A percentile compares a stretch with the other conserved stretches of the same genome.
These are phyloP conservation scores for Salix viminalis DNA, from an alignment of 345 rosid genomes.

Conservation along the genomic window DNA sequence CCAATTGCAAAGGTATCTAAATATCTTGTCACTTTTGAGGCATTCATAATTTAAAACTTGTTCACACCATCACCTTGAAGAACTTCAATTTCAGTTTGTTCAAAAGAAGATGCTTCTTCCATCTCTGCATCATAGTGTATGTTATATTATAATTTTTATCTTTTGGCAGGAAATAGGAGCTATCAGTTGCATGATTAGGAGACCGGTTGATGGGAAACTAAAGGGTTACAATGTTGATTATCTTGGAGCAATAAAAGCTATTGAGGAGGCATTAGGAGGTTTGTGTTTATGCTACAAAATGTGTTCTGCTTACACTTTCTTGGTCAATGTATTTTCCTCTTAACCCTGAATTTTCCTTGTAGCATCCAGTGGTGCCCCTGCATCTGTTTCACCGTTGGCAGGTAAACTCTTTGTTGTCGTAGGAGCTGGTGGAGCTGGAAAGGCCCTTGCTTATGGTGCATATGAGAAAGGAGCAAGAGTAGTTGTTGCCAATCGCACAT, in stretches of 20 bases:
- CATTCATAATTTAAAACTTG: neutral
- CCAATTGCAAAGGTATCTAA: conserved; percentile 44
- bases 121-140: neutral
- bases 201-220: conserved; percentile 46
- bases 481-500: conserved; percentile 53
- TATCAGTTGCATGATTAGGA: conserved; percentile 54
- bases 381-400: conserved; percentile 45
- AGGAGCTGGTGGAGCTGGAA: conserved; percentile 73
- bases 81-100: neutral
- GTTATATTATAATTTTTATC: neutral
- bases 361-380: conserved; percentile 35
- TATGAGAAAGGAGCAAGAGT: conserved; percentile 60
- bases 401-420: conserved; percentile 57
- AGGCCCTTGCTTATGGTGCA: conserved; percentile 61
- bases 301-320: neutral
- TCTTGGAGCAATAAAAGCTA: conserved; percentile 56
- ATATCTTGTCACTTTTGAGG: neutral
- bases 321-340: neutral
- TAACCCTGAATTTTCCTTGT: conserved; percentile 4
- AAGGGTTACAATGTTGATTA: conserved; percentile 55
- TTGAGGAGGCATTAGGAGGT: conserved; percentile 60
- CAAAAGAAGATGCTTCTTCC: neutral
- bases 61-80: neutral
- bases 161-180: conserved; percentile 48
- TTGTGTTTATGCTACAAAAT: conserved; percentile 1